Evolutionary conservation across 106 monocot species (phyloP).

Genomic region (Dendrobium officinale): DNA sequence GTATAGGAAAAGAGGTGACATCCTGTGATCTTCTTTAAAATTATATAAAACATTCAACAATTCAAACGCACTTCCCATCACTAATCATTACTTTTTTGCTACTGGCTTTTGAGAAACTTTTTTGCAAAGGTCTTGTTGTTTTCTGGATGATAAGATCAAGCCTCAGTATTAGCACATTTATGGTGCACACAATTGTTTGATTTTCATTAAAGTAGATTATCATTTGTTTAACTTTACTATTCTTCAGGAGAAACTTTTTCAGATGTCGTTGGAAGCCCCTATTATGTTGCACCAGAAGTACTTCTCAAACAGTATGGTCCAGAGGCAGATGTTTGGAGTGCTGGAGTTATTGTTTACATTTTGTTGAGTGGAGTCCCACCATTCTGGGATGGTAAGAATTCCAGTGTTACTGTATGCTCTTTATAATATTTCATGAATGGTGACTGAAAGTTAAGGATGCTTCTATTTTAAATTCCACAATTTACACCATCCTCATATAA

Average conservation of each 20-base stretch:
- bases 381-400: conserved; percentile 12
- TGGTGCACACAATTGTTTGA: background rate
- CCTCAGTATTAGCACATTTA: background rate
- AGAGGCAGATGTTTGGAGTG: conserved; percentile 16
- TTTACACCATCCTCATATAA: background rate
- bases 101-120: background rate
- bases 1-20: too few relatives aligned
- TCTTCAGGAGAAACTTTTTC: conserved; percentile 9
- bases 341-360: conserved; percentile 13
- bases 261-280: conserved; percentile 13
- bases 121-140: background rate
- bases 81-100: background rate
- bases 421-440: background rate
- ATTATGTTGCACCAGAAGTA: conserved; percentile 13
- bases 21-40: too few relatives aligned
- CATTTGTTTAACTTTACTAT: background rate
- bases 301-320: conserved; percentile 7
- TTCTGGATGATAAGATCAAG: background rate
- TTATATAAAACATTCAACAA: background rate
- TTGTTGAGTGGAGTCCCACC: conserved; percentile 12
- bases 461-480: background rate
- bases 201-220: background rate
- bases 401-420: background rate
- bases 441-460: background rate
- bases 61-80: background rate